Evolutionary conservation across 768 basidiomycete species (phyloP), one percentile per base, ranked within the genome.

Genomic region (Psilocybe subaeruginosa): DNA sequence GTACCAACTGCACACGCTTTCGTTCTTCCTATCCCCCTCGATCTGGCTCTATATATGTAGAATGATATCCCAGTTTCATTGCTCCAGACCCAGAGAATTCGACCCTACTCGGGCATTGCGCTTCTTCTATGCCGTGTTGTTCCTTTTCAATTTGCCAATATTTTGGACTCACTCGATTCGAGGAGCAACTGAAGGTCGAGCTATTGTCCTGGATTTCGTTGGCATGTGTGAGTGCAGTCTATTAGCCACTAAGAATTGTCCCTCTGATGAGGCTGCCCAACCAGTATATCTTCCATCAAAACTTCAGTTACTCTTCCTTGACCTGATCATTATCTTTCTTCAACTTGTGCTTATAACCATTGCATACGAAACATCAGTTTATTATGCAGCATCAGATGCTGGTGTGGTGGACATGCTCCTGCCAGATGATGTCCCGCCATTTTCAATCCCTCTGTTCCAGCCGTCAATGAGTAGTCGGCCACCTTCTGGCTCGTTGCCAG

Each of bases 21-120:
- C 91, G 46, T 93, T 91, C 80, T 84, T 93, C 74, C 79, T 90
- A 33, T 87, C 90, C 3, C 91, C 92, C 7, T 81, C 87, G 33
- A 68, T 92, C 60, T 80, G 82, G 78, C 71, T 81, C 12, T 82
- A 83, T 64, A 53, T 87, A 41, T 80, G 77, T 57, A 83, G 91
- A 41, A 66, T 87, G 51, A 65, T 83, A 43, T 80, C 82, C 43
- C 91, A 93, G 71, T 82, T 86, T 66, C 80, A 90, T 64, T 88
- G 86, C 69, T 78, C 85, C 46, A 85, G 83, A 66, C 88, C 91
- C 19, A 78, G 87, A 67, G 89, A 91, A 52, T 74, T 89, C 59
- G 87, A 90, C 64, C 74, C 85, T 29, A 79, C 81, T 62, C 76
- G 85, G 50, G 85, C 91, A n/a, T 71, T 93, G 63, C 87, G 88